Conservation (phyloP, 2,329 filamentous ascomycete genomes). For the Xylaria sp. region DNA sequence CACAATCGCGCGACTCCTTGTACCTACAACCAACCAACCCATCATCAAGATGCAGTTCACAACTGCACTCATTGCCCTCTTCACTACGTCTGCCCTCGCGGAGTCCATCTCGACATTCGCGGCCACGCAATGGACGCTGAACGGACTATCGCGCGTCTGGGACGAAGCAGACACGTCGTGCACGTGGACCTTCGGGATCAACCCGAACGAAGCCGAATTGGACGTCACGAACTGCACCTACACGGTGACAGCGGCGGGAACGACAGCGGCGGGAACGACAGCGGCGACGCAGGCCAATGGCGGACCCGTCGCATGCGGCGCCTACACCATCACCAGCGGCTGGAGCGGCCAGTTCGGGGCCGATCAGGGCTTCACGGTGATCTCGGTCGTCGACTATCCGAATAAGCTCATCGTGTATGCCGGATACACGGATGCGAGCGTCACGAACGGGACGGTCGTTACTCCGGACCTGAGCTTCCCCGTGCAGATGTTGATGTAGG, state of each 20-base stretch:
- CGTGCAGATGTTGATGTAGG: conserved; percentile 22
- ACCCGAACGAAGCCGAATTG: conserved; percentile 30
- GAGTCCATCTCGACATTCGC: conserved; percentile 24
- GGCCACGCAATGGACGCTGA: conserved; percentile 37
- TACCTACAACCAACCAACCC: background rate
- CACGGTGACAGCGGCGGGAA: conserved; percentile 28
- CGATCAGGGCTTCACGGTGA: conserved; percentile 49
- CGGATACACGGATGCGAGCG: conserved; percentile 48
- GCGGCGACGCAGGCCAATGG: conserved; percentile 33
- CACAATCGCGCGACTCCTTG: background rate
- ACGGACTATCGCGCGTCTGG: conserved; percentile 36
- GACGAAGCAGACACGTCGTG: conserved; percentile 35
- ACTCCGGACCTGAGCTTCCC: conserved; percentile 40
- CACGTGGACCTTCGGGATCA: conserved; percentile 39
- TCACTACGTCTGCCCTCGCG: conserved; percentile 21
- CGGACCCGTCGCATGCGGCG: conserved; percentile 39
- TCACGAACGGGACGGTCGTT: conserved; percentile 41
- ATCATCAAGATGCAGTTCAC: conserved; percentile 31
- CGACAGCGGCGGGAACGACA: conserved; percentile 25
- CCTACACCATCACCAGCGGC: conserved; percentile 47
- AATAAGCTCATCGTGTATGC: conserved; percentile 46
- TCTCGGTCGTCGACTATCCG: conserved; percentile 44
- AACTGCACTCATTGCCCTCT: conserved; percentile 23
- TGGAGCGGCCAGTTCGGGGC: conserved; percentile 53
- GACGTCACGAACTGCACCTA: conserved; percentile 36